Evolutionary conservation across 805 yeast genomes (phyloP).

Genomic region (Priceomyces carsonii): DNA sequence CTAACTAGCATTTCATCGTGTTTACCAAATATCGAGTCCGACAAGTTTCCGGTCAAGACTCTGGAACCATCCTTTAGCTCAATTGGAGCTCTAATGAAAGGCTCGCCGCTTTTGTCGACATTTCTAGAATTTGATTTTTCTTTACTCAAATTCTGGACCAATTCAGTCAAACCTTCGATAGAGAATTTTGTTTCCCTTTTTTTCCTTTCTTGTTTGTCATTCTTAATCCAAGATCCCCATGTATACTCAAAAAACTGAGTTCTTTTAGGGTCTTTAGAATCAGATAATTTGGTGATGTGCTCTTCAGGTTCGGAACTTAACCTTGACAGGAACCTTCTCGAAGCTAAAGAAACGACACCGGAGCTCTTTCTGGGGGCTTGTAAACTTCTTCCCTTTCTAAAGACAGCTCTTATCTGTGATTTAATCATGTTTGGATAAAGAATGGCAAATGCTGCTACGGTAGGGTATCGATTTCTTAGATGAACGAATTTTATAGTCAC

Average conservation of each 20-base stretch:
- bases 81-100: conserved; percentile 26
- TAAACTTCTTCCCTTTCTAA: too few relatives aligned
- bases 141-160: conserved; percentile 48
- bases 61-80: conserved; percentile 46
- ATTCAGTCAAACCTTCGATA: conserved; percentile 66
- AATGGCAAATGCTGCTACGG: too few relatives aligned
- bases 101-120: conserved; percentile 21
- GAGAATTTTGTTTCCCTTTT: conserved; percentile 81
- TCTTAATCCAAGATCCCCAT: conserved; percentile 93
- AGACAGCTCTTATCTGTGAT: too few relatives aligned
- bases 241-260: conserved; percentile 79
- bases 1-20: conserved; percentile 51
- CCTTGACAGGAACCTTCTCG: conserved; percentile 10
- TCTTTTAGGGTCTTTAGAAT: conserved; percentile 66
- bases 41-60: conserved; percentile 51
- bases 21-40: conserved; percentile 43
- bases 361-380: background rate
- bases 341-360: background rate
- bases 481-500: too few relatives aligned
- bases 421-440: background rate
- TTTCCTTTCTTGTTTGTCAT: conserved; percentile 73
- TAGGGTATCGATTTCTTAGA: too few relatives aligned
- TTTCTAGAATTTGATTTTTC: conserved; percentile 28
- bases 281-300: conserved; percentile 55
- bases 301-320: conserved; percentile 30